Conservation (phyloP, 2,329 filamentous ascomycete species). For the Alternaria sp. region DNA sequence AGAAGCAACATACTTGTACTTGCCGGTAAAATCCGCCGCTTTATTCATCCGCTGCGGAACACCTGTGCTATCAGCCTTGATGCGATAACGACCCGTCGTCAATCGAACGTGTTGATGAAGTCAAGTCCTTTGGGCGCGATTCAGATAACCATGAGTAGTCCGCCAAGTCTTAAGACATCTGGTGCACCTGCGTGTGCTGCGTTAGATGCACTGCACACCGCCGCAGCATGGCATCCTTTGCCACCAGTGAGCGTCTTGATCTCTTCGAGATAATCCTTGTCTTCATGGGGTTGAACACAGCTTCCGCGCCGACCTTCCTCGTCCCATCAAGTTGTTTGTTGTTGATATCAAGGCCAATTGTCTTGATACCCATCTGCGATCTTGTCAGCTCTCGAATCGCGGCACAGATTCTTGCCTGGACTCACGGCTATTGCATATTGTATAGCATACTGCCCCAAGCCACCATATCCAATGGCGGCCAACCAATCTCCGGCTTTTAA, state of each 20-base stretch:
- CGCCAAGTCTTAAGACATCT: slow-evolving; percentile 50
- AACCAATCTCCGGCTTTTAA: slow-evolving; percentile 50
- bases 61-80: slow-evolving; percentile 56
- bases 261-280: slow-evolving; percentile 50
- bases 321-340: slow-evolving; percentile 54
- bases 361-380: slow-evolving; percentile 53
- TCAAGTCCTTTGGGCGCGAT: slow-evolving; percentile 52
- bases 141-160: slow-evolving; percentile 56
- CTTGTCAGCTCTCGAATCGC: not conserved
- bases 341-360: slow-evolving; percentile 57
- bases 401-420: not conserved
- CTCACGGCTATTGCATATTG: slow-evolving; percentile 57
- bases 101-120: slow-evolving; percentile 53
- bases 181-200: slow-evolving; percentile 52
- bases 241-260: slow-evolving; percentile 54
- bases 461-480: slow-evolving; percentile 57
- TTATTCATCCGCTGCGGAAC: slow-evolving; percentile 56
- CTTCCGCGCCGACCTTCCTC: slow-evolving; percentile 54
- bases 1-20: slow-evolving; percentile 41
- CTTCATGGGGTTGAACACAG: slow-evolving; percentile 55
- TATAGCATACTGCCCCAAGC: slow-evolving; percentile 58
- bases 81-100: slow-evolving; percentile 52
- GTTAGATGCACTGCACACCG: slow-evolving; percentile 54
- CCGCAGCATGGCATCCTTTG: slow-evolving; percentile 55
- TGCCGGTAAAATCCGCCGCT: slow-evolving; percentile 56